A percentile compares a stretch with the other conserved stretches of the same genome.
phyloP scores from a whole-genome alignment of 768 basidiomycete species.

The Tulasnella sp. region DNA sequence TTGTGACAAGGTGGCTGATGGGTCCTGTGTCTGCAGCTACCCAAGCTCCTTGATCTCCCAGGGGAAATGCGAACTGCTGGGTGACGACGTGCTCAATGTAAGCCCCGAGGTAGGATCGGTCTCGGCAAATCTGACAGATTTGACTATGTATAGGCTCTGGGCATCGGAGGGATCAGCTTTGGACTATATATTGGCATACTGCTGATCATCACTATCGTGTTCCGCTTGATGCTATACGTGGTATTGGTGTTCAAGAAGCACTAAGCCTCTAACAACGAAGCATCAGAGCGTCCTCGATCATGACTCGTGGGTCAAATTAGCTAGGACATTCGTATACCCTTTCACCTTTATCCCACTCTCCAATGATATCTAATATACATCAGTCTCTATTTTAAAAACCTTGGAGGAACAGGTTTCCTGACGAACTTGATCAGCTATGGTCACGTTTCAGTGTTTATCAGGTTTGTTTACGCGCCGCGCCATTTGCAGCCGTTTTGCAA shows the following conservation, averaged over 20 bases:
- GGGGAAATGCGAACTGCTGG: constrained; percentile 35
- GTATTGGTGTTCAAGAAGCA: constrained; percentile 19
- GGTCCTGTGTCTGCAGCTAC: constrained; percentile 38
- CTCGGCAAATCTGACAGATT: not conserved
- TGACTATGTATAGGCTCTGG: constrained; percentile 29
- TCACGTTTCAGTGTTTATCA: too few relatives aligned
- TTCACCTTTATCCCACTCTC: too few relatives aligned
- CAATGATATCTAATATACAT: too few relatives aligned
- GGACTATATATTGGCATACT: constrained; percentile 38
- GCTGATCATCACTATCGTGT: constrained; percentile 36
- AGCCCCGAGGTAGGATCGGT: not conserved
- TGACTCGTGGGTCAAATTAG: too few relatives aligned
- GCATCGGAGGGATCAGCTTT: constrained; percentile 35
- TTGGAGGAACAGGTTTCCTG: too few relatives aligned
- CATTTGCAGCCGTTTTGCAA: too few relatives aligned
- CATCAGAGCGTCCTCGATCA: too few relatives aligned
- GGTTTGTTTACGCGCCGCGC: too few relatives aligned
- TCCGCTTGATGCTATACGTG: constrained; percentile 32
- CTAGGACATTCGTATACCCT: too few relatives aligned
- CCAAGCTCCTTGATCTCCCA: constrained; percentile 34
- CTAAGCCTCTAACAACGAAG: constrained; percentile 26
- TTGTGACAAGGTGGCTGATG: constrained; percentile 29
- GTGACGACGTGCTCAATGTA: constrained; percentile 36
- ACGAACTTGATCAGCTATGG: too few relatives aligned
- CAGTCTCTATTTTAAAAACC: too few relatives aligned